These are phyloP conservation scores for Diphasiastrum complanatum DNA, from an alignment of 83 land plant species.

Conservation along the genomic window DNA sequence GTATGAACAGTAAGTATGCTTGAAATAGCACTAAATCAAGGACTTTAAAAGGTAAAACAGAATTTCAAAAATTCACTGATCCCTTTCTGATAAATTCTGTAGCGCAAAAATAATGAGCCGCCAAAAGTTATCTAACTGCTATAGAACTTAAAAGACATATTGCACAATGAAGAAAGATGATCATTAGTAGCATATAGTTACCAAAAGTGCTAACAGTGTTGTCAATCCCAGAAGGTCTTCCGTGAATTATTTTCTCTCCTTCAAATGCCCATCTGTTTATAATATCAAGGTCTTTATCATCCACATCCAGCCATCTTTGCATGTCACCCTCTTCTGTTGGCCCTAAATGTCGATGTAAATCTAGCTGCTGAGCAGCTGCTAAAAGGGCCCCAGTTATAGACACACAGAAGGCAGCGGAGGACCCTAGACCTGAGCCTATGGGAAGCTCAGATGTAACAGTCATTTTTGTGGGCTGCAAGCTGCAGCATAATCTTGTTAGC, in stretches of 20 bases:
- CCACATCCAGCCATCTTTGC: conserved; percentile 33
- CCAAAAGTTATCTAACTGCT: background rate
- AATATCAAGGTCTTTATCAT: conserved; percentile 44
- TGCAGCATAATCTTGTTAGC: conserved; percentile 30
- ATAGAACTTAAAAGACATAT: background rate
- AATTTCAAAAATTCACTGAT: too few species aligned
- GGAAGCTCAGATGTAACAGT: conserved; percentile 74
- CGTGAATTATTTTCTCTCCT: conserved; percentile 94
- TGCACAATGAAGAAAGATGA: too few species aligned
- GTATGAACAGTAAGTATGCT: background rate
- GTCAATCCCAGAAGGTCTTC: conserved; percentile 94
- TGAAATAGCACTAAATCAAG: background rate
- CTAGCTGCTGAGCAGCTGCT: conserved; percentile 36
- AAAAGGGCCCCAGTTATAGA: conserved; percentile 63
- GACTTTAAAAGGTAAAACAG: background rate
- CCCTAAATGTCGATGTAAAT: conserved; percentile 2
- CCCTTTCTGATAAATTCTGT: too few species aligned
- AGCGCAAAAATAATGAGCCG: too few species aligned
- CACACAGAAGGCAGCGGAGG: conserved; percentile 85
- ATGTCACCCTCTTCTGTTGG: background rate
- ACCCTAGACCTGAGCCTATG: conserved; percentile 81
- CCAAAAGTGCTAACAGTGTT: conserved; percentile 92
- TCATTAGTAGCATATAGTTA: conserved; percentile 26
- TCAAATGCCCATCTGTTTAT: conserved; percentile 96
- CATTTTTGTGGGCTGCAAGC: conserved; percentile 57